Evolutionary conservation across 2,329 filamentous ascomycete species (phyloP), one percentile per base, ranked within the genome.

Genomic region (Cladosporium oxysporum): DNA sequence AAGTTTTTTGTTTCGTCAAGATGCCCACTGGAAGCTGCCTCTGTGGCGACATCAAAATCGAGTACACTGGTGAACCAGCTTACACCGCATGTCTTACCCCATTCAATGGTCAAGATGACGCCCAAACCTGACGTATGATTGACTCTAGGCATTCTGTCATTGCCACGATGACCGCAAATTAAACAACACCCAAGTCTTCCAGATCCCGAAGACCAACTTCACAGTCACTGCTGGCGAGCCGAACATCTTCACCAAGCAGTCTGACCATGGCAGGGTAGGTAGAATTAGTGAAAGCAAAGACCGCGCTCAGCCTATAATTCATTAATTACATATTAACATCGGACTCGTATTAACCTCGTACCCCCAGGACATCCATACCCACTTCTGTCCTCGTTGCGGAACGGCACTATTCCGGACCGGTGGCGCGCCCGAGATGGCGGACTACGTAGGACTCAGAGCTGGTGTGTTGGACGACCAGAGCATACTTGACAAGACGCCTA

Each of bases 271-370:
- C 29, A 55, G 52, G 52, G 29, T 55, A 55, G 12, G 18, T 55
- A n/a, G 18, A 2, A 44, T 2, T 21, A 33, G 11, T 35, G 33
- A 35, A 33, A 35, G 33, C 12, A 35, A 35, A 12, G 33, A 10
- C 5, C 5, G 33, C 33, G 33, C 33, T 35, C 12, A 35, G 12
- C 33, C 33, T 12, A 35, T 16, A 35, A 14, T 35, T 14, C 11
- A 14, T 35, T 14, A 35, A 35, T 16, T 14, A 14, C 14, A 4
- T 12, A 14, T 35, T 35, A 35, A 37, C 16, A 8, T 6, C 31
- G 37, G 12, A 21, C 47, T 62, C 59, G 59, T 62, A 62, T 28
- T 28, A 23, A 62, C 31, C 29, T 62, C 59, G 47, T 62, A 62
- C 37, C 44, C 41, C 47, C n/a, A 59, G 57, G 33, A 41, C 18